phyloP scores from a whole-genome alignment of 78 protist species.

The Pigoraptor vietnamica region DNA sequence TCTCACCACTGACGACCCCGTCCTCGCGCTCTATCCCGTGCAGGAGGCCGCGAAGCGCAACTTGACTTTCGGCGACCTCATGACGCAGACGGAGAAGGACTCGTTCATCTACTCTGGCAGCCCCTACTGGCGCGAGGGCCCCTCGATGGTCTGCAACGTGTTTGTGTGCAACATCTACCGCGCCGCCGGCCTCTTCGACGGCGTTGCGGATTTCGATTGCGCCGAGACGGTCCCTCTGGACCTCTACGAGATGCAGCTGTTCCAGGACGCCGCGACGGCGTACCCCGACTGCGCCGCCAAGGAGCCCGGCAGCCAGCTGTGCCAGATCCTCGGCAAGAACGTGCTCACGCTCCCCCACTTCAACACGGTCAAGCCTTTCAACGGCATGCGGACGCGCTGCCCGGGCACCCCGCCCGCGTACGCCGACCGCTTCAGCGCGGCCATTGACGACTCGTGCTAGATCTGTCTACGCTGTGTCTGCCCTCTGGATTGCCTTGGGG shows the following conservation, averaged over 20 bases:
- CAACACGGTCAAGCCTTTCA: slow-evolving; percentile 1
- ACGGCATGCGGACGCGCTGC: neutral
- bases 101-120: neutral
- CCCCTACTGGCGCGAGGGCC: neutral
- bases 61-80: neutral
- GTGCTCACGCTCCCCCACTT: neutral
- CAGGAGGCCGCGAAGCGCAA: neutral
- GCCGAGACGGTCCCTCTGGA: neutral
- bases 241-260: neutral
- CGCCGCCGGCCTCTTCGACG: neutral
- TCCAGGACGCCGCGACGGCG: neutral
- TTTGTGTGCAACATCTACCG: neutral
- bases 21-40: no score
- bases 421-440: neutral
- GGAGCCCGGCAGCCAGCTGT: neutral
- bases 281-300: neutral
- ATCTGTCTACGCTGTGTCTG: neutral
- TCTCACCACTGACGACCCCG: no score
- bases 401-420: neutral
- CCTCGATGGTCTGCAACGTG: slow-evolving; percentile 4
- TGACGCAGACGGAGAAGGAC: slow-evolving; percentile 1
- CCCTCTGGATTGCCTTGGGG: neutral
- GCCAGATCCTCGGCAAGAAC: slow-evolving; percentile 14
- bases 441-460: neutral
- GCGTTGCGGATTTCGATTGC: neutral